phyloP scores from a whole-genome alignment of 805 yeast genomes.

The Monosporozyma aquatica region DNA sequence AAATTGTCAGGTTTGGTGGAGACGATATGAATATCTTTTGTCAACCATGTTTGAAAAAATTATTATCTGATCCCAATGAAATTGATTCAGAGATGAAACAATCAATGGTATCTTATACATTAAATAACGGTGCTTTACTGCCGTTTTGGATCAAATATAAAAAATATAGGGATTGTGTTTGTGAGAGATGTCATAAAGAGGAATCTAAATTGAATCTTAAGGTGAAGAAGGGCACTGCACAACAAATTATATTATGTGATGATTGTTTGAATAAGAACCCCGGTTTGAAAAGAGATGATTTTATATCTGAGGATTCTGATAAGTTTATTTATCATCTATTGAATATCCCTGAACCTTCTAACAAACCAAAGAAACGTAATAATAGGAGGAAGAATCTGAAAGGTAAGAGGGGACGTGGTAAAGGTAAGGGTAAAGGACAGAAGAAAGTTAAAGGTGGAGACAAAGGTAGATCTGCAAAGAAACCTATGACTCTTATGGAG shows the following conservation, averaged over 20 bases:
- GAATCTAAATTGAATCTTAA: slow-evolving; percentile 36
- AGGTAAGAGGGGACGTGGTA: slow-evolving; percentile 4
- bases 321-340: slow-evolving; percentile 39
- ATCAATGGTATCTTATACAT: slow-evolving; percentile 39
- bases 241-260: slow-evolving; percentile 40
- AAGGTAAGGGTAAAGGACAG: background rate
- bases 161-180: slow-evolving; percentile 42
- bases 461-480: slow-evolving; percentile 20
- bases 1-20: slow-evolving; percentile 44
- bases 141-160: slow-evolving; percentile 39
- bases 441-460: slow-evolving; percentile 25
- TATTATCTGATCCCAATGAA: slow-evolving; percentile 8
- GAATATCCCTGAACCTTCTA: slow-evolving; percentile 37
- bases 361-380: background rate
- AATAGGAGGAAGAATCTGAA: slow-evolving; percentile 3
- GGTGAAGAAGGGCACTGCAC: no score
- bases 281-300: slow-evolving; percentile 12
- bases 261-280: slow-evolving; percentile 32
- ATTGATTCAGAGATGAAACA: slow-evolving; percentile 24
- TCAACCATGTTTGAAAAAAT: slow-evolving; percentile 36
- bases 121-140: slow-evolving; percentile 49
- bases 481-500: slow-evolving; percentile 19
- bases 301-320: slow-evolving; percentile 40
- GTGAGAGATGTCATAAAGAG: slow-evolving; percentile 34
- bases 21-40: slow-evolving; percentile 46